Conservation (phyloP, 371 early-diverging fungal genomes). For the Umbelopsis sp. region DNA sequence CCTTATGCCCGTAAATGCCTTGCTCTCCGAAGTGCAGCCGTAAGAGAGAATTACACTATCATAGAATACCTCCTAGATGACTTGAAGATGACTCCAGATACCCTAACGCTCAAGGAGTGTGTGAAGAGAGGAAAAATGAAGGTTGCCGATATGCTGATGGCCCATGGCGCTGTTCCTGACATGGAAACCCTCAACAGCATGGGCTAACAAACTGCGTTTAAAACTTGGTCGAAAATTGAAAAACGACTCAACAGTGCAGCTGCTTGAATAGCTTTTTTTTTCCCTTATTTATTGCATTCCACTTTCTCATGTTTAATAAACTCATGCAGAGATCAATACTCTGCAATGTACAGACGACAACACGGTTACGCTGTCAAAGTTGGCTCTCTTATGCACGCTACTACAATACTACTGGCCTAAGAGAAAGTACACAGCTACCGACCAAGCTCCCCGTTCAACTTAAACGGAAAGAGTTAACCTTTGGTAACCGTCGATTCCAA, state of each 20-base stretch:
- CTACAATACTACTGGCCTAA: not conserved
- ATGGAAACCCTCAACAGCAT: constrained; percentile 40
- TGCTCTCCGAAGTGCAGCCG: constrained; percentile 51
- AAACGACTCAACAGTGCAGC: not conserved
- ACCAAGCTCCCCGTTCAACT: not conserved
- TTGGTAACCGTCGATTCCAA: not conserved
- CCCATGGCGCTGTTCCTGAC: constrained; percentile 55
- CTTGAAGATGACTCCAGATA: constrained; percentile 45
- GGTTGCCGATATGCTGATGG: constrained; percentile 51
- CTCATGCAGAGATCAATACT: not conserved
- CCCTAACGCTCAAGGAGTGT: constrained; percentile 43
- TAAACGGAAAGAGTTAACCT: constrained; percentile 10
- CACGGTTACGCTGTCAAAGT: not conserved
- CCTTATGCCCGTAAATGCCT: constrained; percentile 43
- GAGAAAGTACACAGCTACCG: constrained; percentile 4
- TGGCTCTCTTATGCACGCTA: not conserved
- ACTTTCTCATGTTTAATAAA: constrained; percentile 4
- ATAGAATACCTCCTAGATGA: constrained; percentile 50
- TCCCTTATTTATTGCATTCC: not conserved
- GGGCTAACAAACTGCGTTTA: not conserved
- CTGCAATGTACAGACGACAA: not conserved
- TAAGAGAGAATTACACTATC: constrained; percentile 42
- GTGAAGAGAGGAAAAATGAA: constrained; percentile 47
- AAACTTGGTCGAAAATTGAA: not conserved
- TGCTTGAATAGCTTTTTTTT: not conserved